phyloP scores from a whole-genome alignment of 2,329 filamentous ascomycete species.

The Fusarium equiseti region DNA sequence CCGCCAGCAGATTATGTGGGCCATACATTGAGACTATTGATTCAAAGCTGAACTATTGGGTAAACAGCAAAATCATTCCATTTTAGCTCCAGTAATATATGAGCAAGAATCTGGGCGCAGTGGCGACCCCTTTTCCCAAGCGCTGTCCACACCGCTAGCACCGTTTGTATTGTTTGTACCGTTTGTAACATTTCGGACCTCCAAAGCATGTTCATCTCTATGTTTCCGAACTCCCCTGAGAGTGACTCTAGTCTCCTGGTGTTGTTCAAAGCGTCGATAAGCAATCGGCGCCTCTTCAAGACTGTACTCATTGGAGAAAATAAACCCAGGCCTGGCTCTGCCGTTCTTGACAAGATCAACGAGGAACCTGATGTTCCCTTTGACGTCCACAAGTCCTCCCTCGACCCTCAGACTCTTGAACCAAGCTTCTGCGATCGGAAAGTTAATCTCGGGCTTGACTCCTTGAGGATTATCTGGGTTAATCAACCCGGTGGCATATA shows the following conservation, averaged over 20 bases:
- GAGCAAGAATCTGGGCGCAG: too few species aligned
- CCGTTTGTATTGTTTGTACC: not conserved
- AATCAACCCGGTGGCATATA: not conserved
- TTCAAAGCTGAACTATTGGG: too few species aligned
- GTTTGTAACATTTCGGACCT: not conserved
- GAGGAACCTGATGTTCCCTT: slow-evolving; percentile 7
- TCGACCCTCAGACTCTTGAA: not conserved
- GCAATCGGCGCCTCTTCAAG: slow-evolving; percentile 4
- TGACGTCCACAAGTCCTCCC: slow-evolving; percentile 9
- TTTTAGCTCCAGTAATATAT: too few species aligned
- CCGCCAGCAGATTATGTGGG: too few species aligned
- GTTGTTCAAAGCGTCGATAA: slow-evolving; percentile 1
- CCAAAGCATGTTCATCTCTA: not conserved
- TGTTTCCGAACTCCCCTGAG: slow-evolving; percentile 9
- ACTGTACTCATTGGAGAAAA: slow-evolving; percentile 25
- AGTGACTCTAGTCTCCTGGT: slow-evolving; percentile 11
- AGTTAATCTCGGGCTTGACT: slow-evolving; percentile 9
- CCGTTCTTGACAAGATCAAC: slow-evolving; percentile 15
- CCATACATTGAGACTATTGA: too few species aligned
- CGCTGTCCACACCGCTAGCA: not conserved
- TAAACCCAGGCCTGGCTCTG: not conserved
- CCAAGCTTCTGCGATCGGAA: slow-evolving; percentile 6
- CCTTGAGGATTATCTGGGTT: not conserved
- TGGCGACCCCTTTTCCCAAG: too few species aligned
- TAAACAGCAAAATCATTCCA: too few species aligned